Evolutionary conservation across 2,329 filamentous ascomycete genomes (phyloP).

Genomic region (Stylonectria norvegica): DNA sequence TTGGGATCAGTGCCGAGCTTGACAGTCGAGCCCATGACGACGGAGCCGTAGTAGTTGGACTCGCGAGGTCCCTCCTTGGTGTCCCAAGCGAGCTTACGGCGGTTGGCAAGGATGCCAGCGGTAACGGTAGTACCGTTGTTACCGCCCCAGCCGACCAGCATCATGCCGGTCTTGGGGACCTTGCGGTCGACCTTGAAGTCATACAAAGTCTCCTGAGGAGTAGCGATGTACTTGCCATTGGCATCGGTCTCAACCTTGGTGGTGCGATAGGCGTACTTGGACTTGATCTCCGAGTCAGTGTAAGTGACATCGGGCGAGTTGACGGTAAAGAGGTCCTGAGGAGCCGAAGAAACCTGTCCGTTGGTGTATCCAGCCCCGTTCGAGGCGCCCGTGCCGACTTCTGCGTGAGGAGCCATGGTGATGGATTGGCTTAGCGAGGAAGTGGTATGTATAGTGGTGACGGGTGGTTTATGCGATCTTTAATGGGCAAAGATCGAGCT

Average conservation of each 20-base stretch:
- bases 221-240: slow-evolving; percentile 76
- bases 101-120: slow-evolving; percentile 94
- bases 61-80: slow-evolving; percentile 82
- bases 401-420: slow-evolving; percentile 89
- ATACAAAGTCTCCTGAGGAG: slow-evolving; percentile 84
- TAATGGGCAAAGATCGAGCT: slow-evolving; percentile 60
- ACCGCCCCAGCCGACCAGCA: slow-evolving; percentile 96
- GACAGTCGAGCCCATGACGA: slow-evolving; percentile 95
- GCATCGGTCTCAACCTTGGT: slow-evolving; percentile 71
- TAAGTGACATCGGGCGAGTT: slow-evolving; percentile 91
- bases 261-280: slow-evolving; percentile 95
- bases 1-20: slow-evolving; percentile 88
- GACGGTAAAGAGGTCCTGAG: slow-evolving; percentile 73
- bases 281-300: slow-evolving; percentile 81
- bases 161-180: slow-evolving; percentile 89
- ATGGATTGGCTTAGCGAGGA: slow-evolving; percentile 35
- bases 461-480: slow-evolving; percentile 37
- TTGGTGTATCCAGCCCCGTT: slow-evolving; percentile 56
- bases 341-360: slow-evolving; percentile 38
- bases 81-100: slow-evolving; percentile 81
- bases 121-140: slow-evolving; percentile 99
- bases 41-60: slow-evolving; percentile 97
- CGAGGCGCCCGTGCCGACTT: slow-evolving; percentile 53
- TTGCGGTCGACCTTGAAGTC: slow-evolving; percentile 97
- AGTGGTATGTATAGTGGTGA: slow-evolving; percentile 24